Evolutionary conservation across 23 red algal species (phyloP), one percentile per base, ranked within the genome.

Genomic region (Cyanidioschyzon merolae): DNA sequence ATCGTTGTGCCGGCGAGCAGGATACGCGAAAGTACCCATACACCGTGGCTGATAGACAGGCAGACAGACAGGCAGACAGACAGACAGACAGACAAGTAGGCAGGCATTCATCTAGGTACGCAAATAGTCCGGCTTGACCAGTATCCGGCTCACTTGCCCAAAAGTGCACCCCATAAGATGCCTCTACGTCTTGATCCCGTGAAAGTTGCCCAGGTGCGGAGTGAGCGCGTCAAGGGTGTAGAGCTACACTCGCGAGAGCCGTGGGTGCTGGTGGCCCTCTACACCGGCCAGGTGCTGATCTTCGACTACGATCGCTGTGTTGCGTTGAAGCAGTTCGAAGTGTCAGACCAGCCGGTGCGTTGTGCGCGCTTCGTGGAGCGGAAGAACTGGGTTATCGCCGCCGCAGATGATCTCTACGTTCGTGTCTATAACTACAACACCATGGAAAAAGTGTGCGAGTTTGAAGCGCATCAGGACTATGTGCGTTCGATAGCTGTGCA

Each of bases 351-450:
- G 77, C 92, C 92, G 25, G 87, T 96, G 40, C 92, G 92, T 1
- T 87, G 83, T 74, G 92, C 83, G 24, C 78, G 67, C 7, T 96
- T 96, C 75, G 80, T 96, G 2, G 76, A 83, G 24, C 77, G 92
- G 34, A 91, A 96, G 84, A 87, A 89, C 75, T 96, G 92, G 92
- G 88, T 96, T 67, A 85, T 96, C 38, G 85, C 88, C 21, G 92
- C 83, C 16, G 85, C 88, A 0, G 92, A 96, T 79, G 92, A 96
- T 40, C 88, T 96, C 83, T 87, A 79, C 59, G 82, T 96, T 36
- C 88, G 92, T 39, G 89, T 89, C 51, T 96, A 96, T 40, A 96
- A 96, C 78, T 96, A 96, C 76, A 96, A 91, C 82, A 96, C 92
- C 30, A 90, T 90, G 87, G 92, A 96, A 74, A 96, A 96, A 84